These are phyloP conservation scores for Hymenoscyphus occultus DNA, from an alignment of 2,329 filamentous ascomycete genomes.

Conservation along the genomic window DNA sequence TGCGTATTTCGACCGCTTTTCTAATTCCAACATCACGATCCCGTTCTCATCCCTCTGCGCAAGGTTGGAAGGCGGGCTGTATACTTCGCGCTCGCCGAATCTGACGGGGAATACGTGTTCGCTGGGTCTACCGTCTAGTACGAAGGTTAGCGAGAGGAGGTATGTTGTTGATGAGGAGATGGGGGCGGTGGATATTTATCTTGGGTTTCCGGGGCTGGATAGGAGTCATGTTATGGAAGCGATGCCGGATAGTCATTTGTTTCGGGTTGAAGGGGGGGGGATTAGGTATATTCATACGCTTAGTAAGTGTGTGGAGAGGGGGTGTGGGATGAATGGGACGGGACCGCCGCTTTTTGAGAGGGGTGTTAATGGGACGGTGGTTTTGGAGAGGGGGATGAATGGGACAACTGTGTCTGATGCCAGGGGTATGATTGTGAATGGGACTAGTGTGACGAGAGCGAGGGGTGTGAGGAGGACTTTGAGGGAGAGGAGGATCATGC, in stretches of 20 bases:
- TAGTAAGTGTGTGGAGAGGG: conserved; percentile 14
- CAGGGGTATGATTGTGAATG: too few species aligned
- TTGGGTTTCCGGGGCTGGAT: conserved; percentile 16
- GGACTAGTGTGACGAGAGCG: not conserved
- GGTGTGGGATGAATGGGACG: conserved; percentile 18
- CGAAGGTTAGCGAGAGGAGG: conserved; percentile 10
- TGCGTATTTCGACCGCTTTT: conserved; percentile 20
- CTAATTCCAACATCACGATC: conserved; percentile 10
- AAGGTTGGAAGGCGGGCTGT: conserved; percentile 20
- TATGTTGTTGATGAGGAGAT: conserved; percentile 25
- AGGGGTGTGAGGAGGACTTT: not conserved
- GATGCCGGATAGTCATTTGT: conserved; percentile 21
- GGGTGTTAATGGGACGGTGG: too few species aligned
- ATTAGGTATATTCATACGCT: conserved; percentile 22
- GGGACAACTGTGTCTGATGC: too few species aligned
- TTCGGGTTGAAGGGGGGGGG: conserved; percentile 19
- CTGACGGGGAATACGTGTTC: conserved; percentile 16
- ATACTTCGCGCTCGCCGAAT: conserved; percentile 8
- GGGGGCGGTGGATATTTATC: conserved; percentile 21
- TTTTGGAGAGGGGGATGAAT: too few species aligned
- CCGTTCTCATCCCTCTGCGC: conserved; percentile 18
- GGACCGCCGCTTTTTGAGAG: not conserved
- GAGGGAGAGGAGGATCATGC: not conserved
- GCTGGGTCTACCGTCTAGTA: conserved; percentile 11
- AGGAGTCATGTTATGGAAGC: conserved; percentile 9